Base-by-base conservation (phyloP, 176 grass and related monocot genomes). In the Carex cristatella region DNA sequence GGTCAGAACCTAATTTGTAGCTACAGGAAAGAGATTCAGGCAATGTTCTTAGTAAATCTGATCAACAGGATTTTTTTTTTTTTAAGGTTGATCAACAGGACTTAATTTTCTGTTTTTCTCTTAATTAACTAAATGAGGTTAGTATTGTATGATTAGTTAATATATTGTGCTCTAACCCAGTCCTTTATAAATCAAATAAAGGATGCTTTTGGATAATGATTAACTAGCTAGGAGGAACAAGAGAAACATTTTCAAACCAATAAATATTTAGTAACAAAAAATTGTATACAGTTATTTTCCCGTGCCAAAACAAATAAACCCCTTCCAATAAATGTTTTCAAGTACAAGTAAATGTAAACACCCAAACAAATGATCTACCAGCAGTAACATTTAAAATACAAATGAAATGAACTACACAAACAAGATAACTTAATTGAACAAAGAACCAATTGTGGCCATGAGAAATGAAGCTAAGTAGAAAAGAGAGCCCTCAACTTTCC, bases 261-360 rank as follows among this genome's bases (percentile, higher is more conserved):
- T 13, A 55, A 55, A 84, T 73, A 84, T 60, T 37, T 8, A 72
- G 30, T 38, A 84, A 30, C 0, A 33, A 10, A 32, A 62, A 54
- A 71, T 38, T 84, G 51, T 67, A 55, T 84, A 56, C 65, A 73
- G 49, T 57, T 77, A 77, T 77, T 81, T 27, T 64, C 79, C 79
- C 65, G 79, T 81, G 30, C 79, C 42, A 67, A 51, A 30, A 65
- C 44, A 40, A 65, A 11, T 83, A 33, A 46, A 54, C 18, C 14
- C 61, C 31, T 19, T 61, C 48, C 59, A 85, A 74, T 42, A 33
- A 85, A 60, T 3, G 46, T 70, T 63, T 32, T 60, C 32, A 73
- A 42, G 14, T 65, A 84, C 58, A 72, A 74, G 33, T 23, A 73
- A 85, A 74, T 73, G 33, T 57, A n/a, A 85, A 85, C 30, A 84